Evolutionary conservation across 345 rosid genomes (phyloP), one percentile per base, ranked within the genome.

Genomic region (Ceriops tagal): DNA sequence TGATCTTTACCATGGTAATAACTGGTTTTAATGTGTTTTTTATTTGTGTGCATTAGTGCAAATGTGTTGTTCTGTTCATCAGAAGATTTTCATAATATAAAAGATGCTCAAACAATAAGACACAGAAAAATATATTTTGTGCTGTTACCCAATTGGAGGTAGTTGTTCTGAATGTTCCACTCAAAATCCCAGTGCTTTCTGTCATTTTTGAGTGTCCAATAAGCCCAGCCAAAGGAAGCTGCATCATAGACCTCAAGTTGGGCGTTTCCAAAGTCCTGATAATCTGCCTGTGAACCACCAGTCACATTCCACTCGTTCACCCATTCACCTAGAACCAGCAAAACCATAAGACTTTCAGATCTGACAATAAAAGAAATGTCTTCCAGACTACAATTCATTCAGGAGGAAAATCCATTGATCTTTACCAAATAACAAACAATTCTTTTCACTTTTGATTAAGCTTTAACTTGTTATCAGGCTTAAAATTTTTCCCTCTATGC

Each of bases 141-240:
- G 51, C 6, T 47, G 22, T 77, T 78, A 89, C 95, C 88, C 2
- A 89, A 67, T 70, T 75, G 86, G 53, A 89, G 96, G 69, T 85
- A 89, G 6, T 83, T 65, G 81, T 77, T 83, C 71, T 66, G 70
- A 43, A 89, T 71, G 82, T 85, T 89, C 96, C 96, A 89, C 56
- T 85, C 90, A 53, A 87, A 89, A 80, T 89, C 96, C 96, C 96
- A 87, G 81, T 89, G 96, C 53, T 83, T 72, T 58, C 85, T 80
- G 57, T 87, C 86, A 57, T 89, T 87, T 73, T 89, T 87, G 56
- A 87, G 71, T 3, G 90, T 89, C 96, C 96, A 87, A 52, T 84
- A 89, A 26, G 96, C 71, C 96, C 92, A 89, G 65, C 96, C 96
- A 47, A 89, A 89, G 16, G 96, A 89, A 72, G 96, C 92, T 26